Evolutionary conservation across 2,329 filamentous ascomycete genomes (phyloP).

Genomic region (Ascochyta rabiei): DNA sequence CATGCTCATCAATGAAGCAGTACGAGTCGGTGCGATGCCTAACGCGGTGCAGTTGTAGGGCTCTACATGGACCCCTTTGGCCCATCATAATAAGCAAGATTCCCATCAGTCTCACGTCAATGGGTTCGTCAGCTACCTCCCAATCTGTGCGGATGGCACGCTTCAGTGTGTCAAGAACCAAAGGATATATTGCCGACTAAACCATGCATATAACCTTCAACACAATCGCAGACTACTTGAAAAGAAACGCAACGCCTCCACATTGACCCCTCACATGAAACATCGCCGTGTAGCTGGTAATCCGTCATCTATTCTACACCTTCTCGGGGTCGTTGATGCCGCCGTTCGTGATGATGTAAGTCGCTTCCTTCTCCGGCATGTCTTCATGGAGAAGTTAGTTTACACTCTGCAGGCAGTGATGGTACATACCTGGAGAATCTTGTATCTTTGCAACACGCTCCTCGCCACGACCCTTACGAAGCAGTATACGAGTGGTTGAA

Average conservation of each 20-base stretch:
- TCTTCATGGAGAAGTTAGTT: slow-evolving; percentile 53
- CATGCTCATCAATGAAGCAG: too few relatives aligned
- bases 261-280: neutral
- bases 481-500: slow-evolving; percentile 68
- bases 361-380: slow-evolving; percentile 71
- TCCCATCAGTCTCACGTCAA: too few relatives aligned
- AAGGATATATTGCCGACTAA: neutral
- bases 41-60: too few relatives aligned
- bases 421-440: slow-evolving; percentile 64
- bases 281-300: neutral
- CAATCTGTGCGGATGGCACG: too few relatives aligned
- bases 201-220: neutral
- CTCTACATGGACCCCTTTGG: too few relatives aligned
- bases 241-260: neutral
- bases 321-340: slow-evolving; percentile 73
- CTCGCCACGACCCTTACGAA: slow-evolving; percentile 72
- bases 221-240: neutral
- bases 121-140: too few relatives aligned
- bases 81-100: too few relatives aligned
- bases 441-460: slow-evolving; percentile 73
- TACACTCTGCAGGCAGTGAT: neutral
- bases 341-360: slow-evolving; percentile 72
- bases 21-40: too few relatives aligned
- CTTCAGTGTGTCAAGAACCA: too few relatives aligned
- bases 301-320: slow-evolving; percentile 44